A percentile compares a stretch with the other conserved stretches of the same genome.
Evolutionary conservation across 768 basidiomycete species (phyloP).

Genomic region (Tricholoma flavovirens): DNA sequence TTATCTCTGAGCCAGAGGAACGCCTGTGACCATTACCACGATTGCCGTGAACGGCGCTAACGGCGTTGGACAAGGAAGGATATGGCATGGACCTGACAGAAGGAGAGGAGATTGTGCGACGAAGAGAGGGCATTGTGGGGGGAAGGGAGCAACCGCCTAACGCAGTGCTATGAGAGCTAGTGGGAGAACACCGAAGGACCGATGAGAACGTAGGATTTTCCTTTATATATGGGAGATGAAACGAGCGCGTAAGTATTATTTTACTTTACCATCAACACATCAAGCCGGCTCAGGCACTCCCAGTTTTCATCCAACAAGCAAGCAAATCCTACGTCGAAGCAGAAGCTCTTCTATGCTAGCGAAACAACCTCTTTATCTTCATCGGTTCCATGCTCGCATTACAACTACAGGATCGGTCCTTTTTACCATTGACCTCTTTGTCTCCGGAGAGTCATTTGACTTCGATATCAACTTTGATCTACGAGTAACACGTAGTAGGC

Average conservation of each 20-base stretch:
- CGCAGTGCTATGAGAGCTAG: slow-evolving; percentile 33
- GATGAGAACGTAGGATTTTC: slow-evolving; percentile 27
- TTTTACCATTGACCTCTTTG: slow-evolving; percentile 17
- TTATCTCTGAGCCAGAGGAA: slow-evolving; percentile 62
- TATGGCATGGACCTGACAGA: slow-evolving; percentile 69
- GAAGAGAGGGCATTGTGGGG: slow-evolving; percentile 64
- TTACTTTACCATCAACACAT: slow-evolving; percentile 8
- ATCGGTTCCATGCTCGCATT: neutral
- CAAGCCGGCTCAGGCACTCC: slow-evolving; percentile 10
- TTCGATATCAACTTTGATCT: slow-evolving; percentile 29
- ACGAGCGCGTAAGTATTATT: slow-evolving; percentile 13
- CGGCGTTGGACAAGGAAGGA: slow-evolving; percentile 34
- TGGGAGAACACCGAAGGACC: slow-evolving; percentile 26
- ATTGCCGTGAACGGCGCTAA: slow-evolving; percentile 19
- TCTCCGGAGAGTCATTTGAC: slow-evolving; percentile 6
- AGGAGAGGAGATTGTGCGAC: slow-evolving; percentile 69
- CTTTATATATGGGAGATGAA: slow-evolving; percentile 37
- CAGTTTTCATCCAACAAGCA: slow-evolving; percentile 7
- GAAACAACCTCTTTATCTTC: neutral
- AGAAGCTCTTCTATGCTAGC: neutral
- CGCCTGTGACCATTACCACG: slow-evolving; percentile 49
- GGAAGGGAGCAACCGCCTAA: slow-evolving; percentile 40
- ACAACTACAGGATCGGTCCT: slow-evolving; percentile 18
- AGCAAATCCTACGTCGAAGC: slow-evolving; percentile 18
- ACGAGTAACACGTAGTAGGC: slow-evolving; percentile 17